phyloP scores from a whole-genome alignment of 345 rosid species.

The Boechera stricta region DNA sequence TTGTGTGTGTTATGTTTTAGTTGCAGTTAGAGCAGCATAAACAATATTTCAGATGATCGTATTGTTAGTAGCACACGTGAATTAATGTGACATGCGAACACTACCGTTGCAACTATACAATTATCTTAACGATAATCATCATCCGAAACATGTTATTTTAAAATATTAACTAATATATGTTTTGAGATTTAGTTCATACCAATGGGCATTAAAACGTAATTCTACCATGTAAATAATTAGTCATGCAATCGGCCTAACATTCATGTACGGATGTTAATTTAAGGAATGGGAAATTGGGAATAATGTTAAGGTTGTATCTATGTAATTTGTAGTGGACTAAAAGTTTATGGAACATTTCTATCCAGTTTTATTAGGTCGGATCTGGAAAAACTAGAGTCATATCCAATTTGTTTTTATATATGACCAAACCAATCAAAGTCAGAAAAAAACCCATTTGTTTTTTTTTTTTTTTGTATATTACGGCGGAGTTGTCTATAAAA shows the following conservation, averaged over 20 bases:
- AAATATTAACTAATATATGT: too few species aligned
- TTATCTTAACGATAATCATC: not conserved
- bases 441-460: not conserved
- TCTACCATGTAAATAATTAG: not conserved
- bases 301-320: not conserved
- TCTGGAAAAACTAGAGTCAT: too few species aligned
- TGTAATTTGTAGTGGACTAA: not conserved
- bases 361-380: not conserved
- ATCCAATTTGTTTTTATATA: not conserved
- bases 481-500: not conserved
- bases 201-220: not conserved
- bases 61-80: not conserved
- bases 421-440: not conserved
- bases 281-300: not conserved
- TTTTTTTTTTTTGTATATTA: not conserved
- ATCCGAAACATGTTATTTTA: too few species aligned
- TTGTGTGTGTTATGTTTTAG: not conserved
- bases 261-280: not conserved
- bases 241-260: not conserved
- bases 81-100: not conserved
- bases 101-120: not conserved
- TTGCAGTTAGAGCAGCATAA: not conserved
- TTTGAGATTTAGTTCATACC: not conserved
- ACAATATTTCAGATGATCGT: not conserved
- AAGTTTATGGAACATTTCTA: not conserved